phyloP scores from a whole-genome alignment of 129 eudicot species.

The Saposhnikovia divaricata region DNA sequence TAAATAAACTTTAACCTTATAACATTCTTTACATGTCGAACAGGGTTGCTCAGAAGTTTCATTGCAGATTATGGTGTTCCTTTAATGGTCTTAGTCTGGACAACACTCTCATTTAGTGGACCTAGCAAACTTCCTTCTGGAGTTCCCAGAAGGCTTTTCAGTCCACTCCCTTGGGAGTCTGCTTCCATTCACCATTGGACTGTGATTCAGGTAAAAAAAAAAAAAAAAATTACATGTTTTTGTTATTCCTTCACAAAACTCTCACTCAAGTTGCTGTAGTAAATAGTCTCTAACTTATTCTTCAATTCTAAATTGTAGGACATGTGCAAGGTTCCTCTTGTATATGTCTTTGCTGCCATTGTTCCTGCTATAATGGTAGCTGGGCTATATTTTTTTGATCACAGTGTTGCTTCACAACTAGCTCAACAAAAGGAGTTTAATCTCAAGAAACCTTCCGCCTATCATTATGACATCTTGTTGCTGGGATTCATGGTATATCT shows the following conservation, averaged over 20 bases:
- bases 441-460: slow-evolving; percentile 43
- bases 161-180: slow-evolving; percentile 15
- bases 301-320: background rate
- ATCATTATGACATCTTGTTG: slow-evolving; percentile 8
- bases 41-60: slow-evolving; percentile 14
- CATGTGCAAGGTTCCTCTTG: slow-evolving; percentile 30
- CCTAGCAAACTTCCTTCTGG: slow-evolving; percentile 9
- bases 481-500: slow-evolving; percentile 10
- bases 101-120: slow-evolving; percentile 10
- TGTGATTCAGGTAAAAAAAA: background rate
- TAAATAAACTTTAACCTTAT: background rate
- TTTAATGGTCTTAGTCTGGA: slow-evolving; percentile 7
- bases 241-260: background rate
- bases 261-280: background rate
- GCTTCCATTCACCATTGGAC: slow-evolving; percentile 8
- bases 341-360: slow-evolving; percentile 41
- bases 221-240: background rate
- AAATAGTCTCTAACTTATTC: background rate
- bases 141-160: slow-evolving; percentile 8
- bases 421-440: slow-evolving; percentile 61
- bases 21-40: background rate
- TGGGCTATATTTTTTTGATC: slow-evolving; percentile 51
- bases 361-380: slow-evolving; percentile 50
- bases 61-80: slow-evolving; percentile 16
- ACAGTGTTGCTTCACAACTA: slow-evolving; percentile 54